phyloP scores from a whole-genome alignment of 2,329 filamentous ascomycete genomes.

The Leptodontidium sp. region DNA sequence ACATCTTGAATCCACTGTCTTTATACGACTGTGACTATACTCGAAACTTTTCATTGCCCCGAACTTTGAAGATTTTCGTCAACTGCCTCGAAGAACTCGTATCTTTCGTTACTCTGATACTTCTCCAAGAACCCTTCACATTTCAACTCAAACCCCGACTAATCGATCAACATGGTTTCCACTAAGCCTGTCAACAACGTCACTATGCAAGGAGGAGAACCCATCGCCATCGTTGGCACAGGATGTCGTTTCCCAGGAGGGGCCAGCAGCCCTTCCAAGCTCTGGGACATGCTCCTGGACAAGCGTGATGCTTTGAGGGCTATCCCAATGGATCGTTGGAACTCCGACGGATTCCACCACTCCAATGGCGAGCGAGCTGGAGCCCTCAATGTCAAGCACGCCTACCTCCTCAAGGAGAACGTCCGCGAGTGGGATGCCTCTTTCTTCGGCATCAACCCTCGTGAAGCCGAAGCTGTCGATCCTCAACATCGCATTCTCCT shows the following conservation, averaged over 20 bases:
- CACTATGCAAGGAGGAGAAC: slow-evolving; percentile 28
- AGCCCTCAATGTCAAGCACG: slow-evolving; percentile 29
- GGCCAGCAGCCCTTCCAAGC: slow-evolving; percentile 52
- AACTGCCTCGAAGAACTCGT: neutral
- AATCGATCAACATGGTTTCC: slow-evolving; percentile 24
- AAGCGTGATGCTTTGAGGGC: slow-evolving; percentile 56
- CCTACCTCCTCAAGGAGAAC: slow-evolving; percentile 49
- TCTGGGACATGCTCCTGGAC: slow-evolving; percentile 57
- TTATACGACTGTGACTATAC: neutral
- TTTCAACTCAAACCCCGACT: neutral
- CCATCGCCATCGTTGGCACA: slow-evolving; percentile 49
- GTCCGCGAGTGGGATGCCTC: slow-evolving; percentile 50
- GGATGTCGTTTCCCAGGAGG: slow-evolving; percentile 51
- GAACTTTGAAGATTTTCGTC: slow-evolving; percentile 12
- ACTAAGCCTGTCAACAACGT: slow-evolving; percentile 18
- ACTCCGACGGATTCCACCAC: slow-evolving; percentile 61
- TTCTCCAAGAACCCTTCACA: neutral
- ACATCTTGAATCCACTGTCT: slow-evolving; percentile 18
- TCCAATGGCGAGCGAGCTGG: slow-evolving; percentile 53
- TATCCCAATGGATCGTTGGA: slow-evolving; percentile 50
- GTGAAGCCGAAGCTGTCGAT: slow-evolving; percentile 43
- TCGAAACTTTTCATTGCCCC: neutral
- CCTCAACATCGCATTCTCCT: slow-evolving; percentile 38
- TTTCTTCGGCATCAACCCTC: slow-evolving; percentile 44
- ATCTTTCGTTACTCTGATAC: neutral